Percentiles rank a stretch among this genome's conserved stretches.
phyloP scores from a whole-genome alignment of 2,329 filamentous ascomycete species.

The Ophiostoma fasciatum region DNA sequence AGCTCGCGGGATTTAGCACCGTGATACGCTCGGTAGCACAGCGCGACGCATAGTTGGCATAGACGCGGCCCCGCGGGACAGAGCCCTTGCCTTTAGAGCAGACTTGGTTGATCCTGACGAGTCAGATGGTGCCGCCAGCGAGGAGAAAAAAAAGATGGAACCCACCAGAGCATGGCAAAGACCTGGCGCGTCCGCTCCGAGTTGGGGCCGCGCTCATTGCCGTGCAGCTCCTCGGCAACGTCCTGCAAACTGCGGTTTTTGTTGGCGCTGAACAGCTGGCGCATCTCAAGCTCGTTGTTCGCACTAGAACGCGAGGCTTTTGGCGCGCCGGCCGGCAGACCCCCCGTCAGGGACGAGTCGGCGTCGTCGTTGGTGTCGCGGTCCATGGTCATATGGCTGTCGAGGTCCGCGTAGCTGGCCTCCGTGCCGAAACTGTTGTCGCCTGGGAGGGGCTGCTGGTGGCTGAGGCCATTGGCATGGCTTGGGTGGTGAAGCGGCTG shows the following conservation, averaged over 20 bases:
- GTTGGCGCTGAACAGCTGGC: conserved; percentile 58
- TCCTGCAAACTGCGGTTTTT: conserved; percentile 53
- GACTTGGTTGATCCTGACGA: conserved; percentile 52
- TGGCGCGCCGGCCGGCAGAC: conserved; percentile 24
- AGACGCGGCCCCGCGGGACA: conserved; percentile 83
- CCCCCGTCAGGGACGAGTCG: conserved; percentile 31
- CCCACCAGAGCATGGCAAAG: conserved; percentile 79
- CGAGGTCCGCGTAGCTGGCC: conserved; percentile 40
- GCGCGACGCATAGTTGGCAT: conserved; percentile 84
- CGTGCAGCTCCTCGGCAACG: conserved; percentile 60
- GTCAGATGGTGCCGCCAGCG: background rate
- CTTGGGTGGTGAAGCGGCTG: background rate
- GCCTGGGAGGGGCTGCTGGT: conserved; percentile 39
- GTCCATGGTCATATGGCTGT: conserved; percentile 44
- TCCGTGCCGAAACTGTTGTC: conserved; percentile 39
- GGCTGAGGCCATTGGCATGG: conserved; percentile 15
- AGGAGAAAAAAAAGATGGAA: conserved; percentile 7
- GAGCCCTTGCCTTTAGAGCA: conserved; percentile 67
- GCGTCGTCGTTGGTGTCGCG: conserved; percentile 43
- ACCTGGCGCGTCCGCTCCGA: conserved; percentile 74
- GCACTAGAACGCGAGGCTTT: conserved; percentile 54
- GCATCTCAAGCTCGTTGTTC: conserved; percentile 69
- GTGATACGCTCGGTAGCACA: conserved; percentile 91
- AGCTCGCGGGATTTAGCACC: conserved; percentile 89
- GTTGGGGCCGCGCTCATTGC: conserved; percentile 65